Evolutionary conservation across 225 moss, liverwort and hornwort species (phyloP).

Genomic region (Climacium dendroides): DNA sequence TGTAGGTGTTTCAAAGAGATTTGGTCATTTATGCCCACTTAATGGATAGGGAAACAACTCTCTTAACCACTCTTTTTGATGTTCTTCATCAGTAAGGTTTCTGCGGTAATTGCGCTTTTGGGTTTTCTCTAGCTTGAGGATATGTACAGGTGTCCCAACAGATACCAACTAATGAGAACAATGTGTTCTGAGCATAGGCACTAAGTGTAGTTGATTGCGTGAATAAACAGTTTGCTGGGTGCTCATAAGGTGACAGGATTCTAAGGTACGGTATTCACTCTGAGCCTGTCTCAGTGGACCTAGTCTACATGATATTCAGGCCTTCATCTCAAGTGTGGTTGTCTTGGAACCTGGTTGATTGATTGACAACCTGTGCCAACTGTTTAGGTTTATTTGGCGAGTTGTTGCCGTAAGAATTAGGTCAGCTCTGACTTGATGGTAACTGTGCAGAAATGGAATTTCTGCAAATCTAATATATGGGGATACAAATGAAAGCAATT

Average conservation of each 20-base stretch:
- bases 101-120: background rate
- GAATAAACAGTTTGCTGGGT: background rate
- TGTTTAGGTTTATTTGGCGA: background rate
- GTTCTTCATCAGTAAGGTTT: background rate
- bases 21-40: background rate
- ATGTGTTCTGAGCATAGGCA: background rate
- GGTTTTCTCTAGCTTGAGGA: background rate
- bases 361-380: background rate
- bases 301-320: background rate
- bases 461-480: no score
- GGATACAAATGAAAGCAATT: no score
- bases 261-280: background rate
- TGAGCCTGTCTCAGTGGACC: background rate
- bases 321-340: background rate
- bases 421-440: background rate
- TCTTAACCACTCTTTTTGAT: background rate
- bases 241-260: background rate
- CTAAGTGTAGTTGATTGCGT: background rate
- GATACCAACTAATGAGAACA: background rate
- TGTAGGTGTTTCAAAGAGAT: background rate
- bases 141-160: background rate
- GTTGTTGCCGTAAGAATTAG: background rate
- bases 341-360: background rate
- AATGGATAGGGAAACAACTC: background rate
- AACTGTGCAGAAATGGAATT: no score